A percentile compares a stretch with the other conserved stretches of the same genome.
Evolutionary conservation across 331 rosid species (phyloP).

Genomic region (Quercus tomentella): DNA sequence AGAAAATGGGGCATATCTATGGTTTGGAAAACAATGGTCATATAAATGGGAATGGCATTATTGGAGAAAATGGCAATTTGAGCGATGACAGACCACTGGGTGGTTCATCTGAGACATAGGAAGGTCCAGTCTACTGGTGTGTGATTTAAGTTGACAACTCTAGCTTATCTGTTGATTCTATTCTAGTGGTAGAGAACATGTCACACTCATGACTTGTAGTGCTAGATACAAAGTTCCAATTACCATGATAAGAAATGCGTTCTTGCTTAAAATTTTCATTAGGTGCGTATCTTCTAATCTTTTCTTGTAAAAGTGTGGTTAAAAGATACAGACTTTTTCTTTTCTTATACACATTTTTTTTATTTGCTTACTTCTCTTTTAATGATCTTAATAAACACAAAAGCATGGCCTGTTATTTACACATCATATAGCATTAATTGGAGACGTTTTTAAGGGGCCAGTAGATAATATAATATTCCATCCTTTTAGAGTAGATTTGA

Average conservation of each 20-base stretch:
- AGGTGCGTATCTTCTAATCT: no score
- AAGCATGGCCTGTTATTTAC: no score
- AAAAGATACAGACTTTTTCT: no score
- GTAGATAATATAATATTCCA: no score
- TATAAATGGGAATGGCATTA: neutral
- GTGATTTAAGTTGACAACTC: neutral
- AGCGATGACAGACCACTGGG: neutral
- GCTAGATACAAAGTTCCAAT: neutral
- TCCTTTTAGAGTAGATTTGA: no score
- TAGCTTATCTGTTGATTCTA: neutral
- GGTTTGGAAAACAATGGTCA: constrained; percentile 4
- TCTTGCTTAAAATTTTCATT: neutral
- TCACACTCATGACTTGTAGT: neutral
- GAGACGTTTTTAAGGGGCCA: no score
- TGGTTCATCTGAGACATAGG: neutral
- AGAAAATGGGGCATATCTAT: constrained; percentile 30
- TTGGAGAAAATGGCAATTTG: neutral
- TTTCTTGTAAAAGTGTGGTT: no score
- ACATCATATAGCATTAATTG: no score
- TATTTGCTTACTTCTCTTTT: no score
- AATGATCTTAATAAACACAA: no score
- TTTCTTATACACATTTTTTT: no score
- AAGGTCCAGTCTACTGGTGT: neutral
- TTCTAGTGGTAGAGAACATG: neutral
- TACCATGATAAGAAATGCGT: neutral